Base-by-base conservation (phyloP, 73 alveolate species). In the Diophrys sp. region DNA sequence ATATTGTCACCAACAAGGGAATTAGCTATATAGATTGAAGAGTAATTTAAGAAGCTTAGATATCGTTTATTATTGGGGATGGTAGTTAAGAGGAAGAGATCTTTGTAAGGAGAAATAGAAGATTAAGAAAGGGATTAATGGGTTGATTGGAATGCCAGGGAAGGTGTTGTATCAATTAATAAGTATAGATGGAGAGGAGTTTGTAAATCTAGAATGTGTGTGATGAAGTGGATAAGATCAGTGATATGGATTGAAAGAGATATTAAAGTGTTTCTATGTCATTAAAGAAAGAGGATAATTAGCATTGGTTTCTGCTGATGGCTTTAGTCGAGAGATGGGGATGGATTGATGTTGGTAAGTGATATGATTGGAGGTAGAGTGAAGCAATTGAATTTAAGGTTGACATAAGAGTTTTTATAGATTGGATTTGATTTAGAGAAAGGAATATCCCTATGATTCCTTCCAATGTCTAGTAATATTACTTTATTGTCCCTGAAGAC, bases 141-240 rank as follows among this genome's bases (percentile, higher is more conserved):
- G 94, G 0, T 80, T 96, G n/a, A 87, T 96, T 31, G 84, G 97
- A 27, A 96, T 98, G 26, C 99, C 99, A 27, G 99, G 99, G 33
- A 90, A 98, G 87, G 70, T 96, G 31, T 85, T 96, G 44, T 96
- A 96, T 85, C 99, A 96, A 81, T 74, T 96, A 32, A 69, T 90
- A 75, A 90, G 94, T 76, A 94, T 97, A 1, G 77, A 77, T 66
- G 73, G 93, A 44, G 75, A 94, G 33, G 84, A 83, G 70, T 91
- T 88, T 74, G 56, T 78, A 30, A 81, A 90, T n/a, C 91, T 96
- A 8, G 77, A 92, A 69, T 81, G 83, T 57, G 67, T 94, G 29
- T 71, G 99, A 96, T 88, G 99, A 96, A 78, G 95, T 98, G 27
- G 99, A 96, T 91, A 83, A 96, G 81, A 94, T 95, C 83, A 80